Percentiles rank a stretch among this genome's conserved stretches.
Evolutionary conservation across 225 moss, liverwort and hornwort species (phyloP).

Genomic region (Asterella californica): DNA sequence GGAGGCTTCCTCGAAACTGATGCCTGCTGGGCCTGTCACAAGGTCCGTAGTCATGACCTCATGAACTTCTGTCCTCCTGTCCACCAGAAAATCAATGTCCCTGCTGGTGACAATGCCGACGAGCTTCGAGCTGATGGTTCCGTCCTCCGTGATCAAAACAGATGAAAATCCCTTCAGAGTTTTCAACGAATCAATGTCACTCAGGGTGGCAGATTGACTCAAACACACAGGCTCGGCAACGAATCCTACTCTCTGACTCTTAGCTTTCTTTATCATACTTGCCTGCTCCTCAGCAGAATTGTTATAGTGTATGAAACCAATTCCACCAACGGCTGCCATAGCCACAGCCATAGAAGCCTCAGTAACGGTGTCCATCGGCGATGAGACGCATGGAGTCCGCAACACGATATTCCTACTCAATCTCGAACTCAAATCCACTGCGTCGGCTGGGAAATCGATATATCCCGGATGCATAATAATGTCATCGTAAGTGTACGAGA

Average conservation of each 20-base stretch:
- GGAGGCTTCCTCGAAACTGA: conserved; percentile 44
- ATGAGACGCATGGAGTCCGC: conserved; percentile 61
- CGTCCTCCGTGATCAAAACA: conserved; percentile 70
- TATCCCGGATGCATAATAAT: conserved; percentile 60
- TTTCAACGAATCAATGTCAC: conserved; percentile 48
- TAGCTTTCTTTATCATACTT: conserved; percentile 50
- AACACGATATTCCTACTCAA: conserved; percentile 63
- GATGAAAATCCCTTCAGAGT: conserved; percentile 56
- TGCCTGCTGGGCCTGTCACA: conserved; percentile 53
- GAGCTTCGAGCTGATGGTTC: conserved; percentile 50
- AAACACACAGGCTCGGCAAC: conserved; percentile 57
- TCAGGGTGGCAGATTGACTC: conserved; percentile 38
- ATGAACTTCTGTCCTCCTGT: conserved; percentile 42
- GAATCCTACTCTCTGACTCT: conserved; percentile 58
- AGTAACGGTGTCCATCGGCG: conserved; percentile 84
- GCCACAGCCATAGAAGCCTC: conserved; percentile 67
- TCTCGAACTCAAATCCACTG: conserved; percentile 46
- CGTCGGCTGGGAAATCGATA: conserved; percentile 52
- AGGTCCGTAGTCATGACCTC: conserved; percentile 66
- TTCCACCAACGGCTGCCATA: conserved; percentile 70
- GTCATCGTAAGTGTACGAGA: conserved; percentile 63
- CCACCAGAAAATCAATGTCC: conserved; percentile 53
- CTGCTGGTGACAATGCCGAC: conserved; percentile 73
- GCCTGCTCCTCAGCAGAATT: conserved; percentile 60
- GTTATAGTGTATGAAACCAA: conserved; percentile 73